A percentile compares a stretch with the other conserved stretches of the same genome.
phyloP scores from a whole-genome alignment of 352 stramenopile species.

The Phytophthora sojae region DNA sequence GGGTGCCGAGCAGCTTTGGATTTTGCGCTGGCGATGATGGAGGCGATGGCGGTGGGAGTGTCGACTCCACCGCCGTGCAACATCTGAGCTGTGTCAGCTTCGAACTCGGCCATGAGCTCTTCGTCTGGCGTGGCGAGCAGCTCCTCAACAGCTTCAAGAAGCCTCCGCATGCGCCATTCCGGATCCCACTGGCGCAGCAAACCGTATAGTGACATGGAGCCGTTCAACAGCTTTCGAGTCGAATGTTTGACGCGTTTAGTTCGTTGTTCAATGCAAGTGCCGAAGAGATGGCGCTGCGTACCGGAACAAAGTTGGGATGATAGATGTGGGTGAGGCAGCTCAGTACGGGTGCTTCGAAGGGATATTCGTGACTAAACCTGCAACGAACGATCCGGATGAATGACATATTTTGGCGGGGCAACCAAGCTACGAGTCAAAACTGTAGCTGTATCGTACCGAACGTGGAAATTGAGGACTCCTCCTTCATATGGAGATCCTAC shows the following conservation, averaged over 20 bases:
- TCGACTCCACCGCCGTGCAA: constrained; percentile 20
- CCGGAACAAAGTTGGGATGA: constrained; percentile 76
- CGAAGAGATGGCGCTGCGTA: constrained; percentile 13
- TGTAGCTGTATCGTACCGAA: constrained; percentile 30
- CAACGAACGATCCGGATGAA: not conserved
- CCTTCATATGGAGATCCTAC: constrained; percentile 54
- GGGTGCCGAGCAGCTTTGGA: constrained; percentile 48
- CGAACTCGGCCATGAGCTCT: constrained; percentile 54
- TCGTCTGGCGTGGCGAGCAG: constrained; percentile 51
- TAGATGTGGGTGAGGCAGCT: constrained; percentile 65
- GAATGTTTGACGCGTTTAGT: not conserved
- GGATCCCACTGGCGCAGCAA: constrained; percentile 57
- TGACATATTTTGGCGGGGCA: not conserved
- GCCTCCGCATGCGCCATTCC: constrained; percentile 61
- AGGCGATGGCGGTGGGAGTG: constrained; percentile 9
- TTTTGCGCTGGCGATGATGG: constrained; percentile 25
- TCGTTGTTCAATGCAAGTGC: not conserved
- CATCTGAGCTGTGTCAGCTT: constrained; percentile 44
- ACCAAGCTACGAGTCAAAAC: not conserved
- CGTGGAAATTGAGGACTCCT: constrained; percentile 51
- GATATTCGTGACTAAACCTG: constrained; percentile 67
- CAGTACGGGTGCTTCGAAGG: constrained; percentile 59
- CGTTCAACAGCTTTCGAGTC: constrained; percentile 55
- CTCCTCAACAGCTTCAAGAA: constrained; percentile 55
- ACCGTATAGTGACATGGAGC: constrained; percentile 52